Conservation (phyloP, 2,329 filamentous ascomycete species). For the Fusarium hainanense region DNA sequence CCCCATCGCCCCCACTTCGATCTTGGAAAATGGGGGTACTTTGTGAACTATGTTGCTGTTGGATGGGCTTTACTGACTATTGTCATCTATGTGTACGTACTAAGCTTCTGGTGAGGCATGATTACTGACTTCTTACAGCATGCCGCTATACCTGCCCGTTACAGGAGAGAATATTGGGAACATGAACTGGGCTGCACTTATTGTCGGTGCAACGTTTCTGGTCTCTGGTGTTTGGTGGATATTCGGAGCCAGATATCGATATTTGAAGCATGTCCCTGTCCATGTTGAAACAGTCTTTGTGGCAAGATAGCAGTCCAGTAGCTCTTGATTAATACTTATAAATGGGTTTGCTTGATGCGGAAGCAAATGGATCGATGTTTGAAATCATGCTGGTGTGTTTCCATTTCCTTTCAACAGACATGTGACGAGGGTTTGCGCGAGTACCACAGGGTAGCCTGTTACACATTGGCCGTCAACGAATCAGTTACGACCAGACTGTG, state of each 20-base stretch:
- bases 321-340: neutral
- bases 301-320: neutral
- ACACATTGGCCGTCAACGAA: too few species aligned
- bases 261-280: neutral
- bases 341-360: too few species aligned
- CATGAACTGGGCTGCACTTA: conserved; percentile 23
- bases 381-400: too few species aligned
- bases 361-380: too few species aligned
- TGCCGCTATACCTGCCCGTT: conserved; percentile 20
- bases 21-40: conserved; percentile 15
- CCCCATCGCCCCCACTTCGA: conserved; percentile 12
- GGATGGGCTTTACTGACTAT: conserved; percentile 10
- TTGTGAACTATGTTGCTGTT: conserved; percentile 9
- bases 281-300: too few species aligned
- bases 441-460: too few species aligned
- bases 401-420: too few species aligned
- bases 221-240: conserved; percentile 17
- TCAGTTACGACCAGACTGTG: too few species aligned
- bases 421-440: too few species aligned
- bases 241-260: neutral
- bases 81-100: conserved; percentile 7
- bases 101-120: fast-evolving
- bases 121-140: neutral
- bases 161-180: conserved; percentile 9
- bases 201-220: conserved; percentile 5